A percentile compares a stretch with the other conserved stretches of the same genome.
Conservation (phyloP, 805 yeast genomes). For the Dipodascus albidus region DNA sequence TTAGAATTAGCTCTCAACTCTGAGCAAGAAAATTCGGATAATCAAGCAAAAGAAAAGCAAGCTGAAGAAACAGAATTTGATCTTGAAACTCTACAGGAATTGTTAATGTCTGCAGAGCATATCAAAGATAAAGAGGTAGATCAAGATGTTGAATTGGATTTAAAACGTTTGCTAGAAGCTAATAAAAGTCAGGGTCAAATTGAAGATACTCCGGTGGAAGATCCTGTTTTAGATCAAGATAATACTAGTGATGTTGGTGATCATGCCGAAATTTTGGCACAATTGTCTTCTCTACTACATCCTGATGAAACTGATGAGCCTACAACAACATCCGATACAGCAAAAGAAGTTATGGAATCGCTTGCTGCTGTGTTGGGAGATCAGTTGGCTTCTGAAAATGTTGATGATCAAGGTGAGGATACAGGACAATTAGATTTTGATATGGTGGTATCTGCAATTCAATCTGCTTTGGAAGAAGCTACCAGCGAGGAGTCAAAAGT, state of each 20-base stretch:
- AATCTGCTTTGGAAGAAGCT: not conserved
- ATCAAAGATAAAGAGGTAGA: not conserved
- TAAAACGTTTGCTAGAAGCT: not conserved
- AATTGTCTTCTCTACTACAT: not conserved
- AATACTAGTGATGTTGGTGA: not conserved
- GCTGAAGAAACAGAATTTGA: not conserved
- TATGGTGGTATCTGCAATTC: constrained; percentile 1
- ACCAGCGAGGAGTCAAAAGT: not conserved
- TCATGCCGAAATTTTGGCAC: constrained; percentile 1
- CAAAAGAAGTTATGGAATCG: constrained; percentile 2
- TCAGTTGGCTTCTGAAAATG: not conserved
- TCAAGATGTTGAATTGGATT: not conserved
- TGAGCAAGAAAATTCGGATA: not conserved
- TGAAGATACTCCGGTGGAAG: not conserved
- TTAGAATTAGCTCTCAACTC: not conserved
- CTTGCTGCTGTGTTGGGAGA: not conserved
- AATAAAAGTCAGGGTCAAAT: not conserved
- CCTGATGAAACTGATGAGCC: not conserved
- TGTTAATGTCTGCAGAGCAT: not conserved
- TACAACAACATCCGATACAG: not conserved
- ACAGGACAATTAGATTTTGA: not conserved
- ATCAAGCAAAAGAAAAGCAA: not conserved
- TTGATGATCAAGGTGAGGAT: not conserved
- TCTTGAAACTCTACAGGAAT: not conserved
- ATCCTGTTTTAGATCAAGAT: not conserved